Evolutionary conservation across 345 rosid genomes (phyloP).

Genomic region (Eucalyptus cladocalyx): DNA sequence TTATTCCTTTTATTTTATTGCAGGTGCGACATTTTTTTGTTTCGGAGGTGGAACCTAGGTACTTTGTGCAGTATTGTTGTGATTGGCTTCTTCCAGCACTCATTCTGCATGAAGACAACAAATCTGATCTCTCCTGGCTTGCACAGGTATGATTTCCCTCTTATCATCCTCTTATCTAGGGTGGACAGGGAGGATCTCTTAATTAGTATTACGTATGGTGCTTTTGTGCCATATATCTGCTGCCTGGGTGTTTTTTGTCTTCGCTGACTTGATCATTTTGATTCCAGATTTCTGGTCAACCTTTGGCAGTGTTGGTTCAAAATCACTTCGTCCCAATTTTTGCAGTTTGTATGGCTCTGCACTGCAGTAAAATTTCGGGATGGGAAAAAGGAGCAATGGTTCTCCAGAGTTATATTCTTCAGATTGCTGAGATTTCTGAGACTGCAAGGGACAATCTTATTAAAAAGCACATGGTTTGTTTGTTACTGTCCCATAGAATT

Average conservation of each 20-base stretch:
- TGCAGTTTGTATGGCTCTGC: constrained; percentile 65
- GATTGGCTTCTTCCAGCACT: constrained; percentile 92
- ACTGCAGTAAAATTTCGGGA: constrained; percentile 54
- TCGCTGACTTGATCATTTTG: constrained; percentile 1
- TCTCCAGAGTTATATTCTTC: constrained; percentile 58
- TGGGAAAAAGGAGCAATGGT: constrained; percentile 49
- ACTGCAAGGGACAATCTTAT: constrained; percentile 77
- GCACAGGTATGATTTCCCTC: constrained; percentile 44
- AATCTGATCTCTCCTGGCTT: constrained; percentile 55
- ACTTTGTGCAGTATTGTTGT: constrained; percentile 72
- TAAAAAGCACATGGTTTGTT: constrained; percentile 71
- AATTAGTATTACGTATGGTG: not conserved
- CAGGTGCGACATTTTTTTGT: constrained; percentile 66
- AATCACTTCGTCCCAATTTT: constrained; percentile 82
- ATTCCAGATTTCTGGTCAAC: constrained; percentile 60
- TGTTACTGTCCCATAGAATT: not conserved
- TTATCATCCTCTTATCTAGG: not conserved
- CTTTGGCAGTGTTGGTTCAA: constrained; percentile 42
- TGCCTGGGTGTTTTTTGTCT: not conserved
- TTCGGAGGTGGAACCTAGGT: constrained; percentile 52
- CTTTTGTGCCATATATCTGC: not conserved
- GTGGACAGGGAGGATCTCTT: not conserved
- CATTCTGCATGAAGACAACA: constrained; percentile 38
- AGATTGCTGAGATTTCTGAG: constrained; percentile 61
- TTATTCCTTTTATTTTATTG: not conserved